Conservation (phyloP, 768 basidiomycete genomes). For the Tulasnella sp. region DNA sequence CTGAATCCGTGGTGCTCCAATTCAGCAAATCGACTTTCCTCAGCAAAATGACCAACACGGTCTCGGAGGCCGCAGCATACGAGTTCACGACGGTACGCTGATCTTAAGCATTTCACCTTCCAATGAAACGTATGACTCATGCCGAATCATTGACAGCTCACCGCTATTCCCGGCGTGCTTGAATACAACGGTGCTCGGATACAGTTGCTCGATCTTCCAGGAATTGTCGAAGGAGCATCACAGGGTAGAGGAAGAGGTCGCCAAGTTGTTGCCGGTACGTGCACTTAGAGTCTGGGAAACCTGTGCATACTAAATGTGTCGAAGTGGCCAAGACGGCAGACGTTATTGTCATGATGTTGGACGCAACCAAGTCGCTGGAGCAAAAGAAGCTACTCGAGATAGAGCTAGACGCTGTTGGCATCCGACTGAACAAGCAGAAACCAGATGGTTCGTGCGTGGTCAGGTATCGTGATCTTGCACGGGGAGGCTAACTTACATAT, state of each 20-base stretch:
- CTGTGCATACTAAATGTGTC: neutral
- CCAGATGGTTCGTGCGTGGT: conserved; percentile 51
- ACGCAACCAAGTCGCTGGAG: conserved; percentile 87
- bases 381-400: conserved; percentile 80
- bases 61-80: conserved; percentile 80
- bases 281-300: neutral
- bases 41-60: conserved; percentile 84
- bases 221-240: conserved; percentile 89
- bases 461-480: neutral
- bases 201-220: conserved; percentile 89
- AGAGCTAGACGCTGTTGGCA: conserved; percentile 94
- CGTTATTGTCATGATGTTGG: conserved; percentile 85
- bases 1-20: neutral
- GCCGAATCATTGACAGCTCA: neutral
- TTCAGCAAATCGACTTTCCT: conserved; percentile 71
- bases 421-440: conserved; percentile 77
- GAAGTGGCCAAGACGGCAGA: conserved; percentile 82
- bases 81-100: conserved; percentile 88
- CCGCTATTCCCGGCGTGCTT: conserved; percentile 96
- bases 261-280: conserved; percentile 83
- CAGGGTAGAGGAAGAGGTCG: conserved; percentile 86
- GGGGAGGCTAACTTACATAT: neutral
- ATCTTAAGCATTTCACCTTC: neutral
- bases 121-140: neutral
- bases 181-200: conserved; percentile 92